Base-by-base conservation (phyloP, 179 eudicot genomes). In the Carnegiea gigantea region DNA sequence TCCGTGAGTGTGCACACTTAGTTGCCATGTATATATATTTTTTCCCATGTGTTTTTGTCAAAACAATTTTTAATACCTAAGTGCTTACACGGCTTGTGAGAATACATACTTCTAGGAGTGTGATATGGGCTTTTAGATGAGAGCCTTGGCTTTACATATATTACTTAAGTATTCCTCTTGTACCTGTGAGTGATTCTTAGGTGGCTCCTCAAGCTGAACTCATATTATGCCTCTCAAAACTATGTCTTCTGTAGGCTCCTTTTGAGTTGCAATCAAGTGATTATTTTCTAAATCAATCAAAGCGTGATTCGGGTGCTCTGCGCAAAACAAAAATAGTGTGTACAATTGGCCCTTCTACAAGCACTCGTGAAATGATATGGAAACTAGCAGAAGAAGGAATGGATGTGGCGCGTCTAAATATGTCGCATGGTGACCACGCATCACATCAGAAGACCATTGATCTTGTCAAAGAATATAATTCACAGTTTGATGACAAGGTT, bases 391-490 rank as follows among this genome's bases (percentile, higher is more conserved):
- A 97, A 86, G 83, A 90, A 79, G 99, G 99, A 75, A 97, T 97
- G 99, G 93, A 94, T 78, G 98, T 97, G 82, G 99, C 99, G 28
- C 97, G 98, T 43, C 84, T 97, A 62, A 97, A 97, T 86, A 97
- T 97, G 99, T 97, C 99, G 15, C 99, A 97, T 72, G 99, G 99
- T 67, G 97, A 97, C 81, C 99, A 97, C 88, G 90, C 95, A 17
- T 97, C 99, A 43, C 99, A 97, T 74, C 90, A 92, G 89, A 94
- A 97, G 86, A 93, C 97, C 40, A 92, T 97, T 82, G 97, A 97
- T 84, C 85, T 95, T 33, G 99, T 95, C 70, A 93, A 85, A 67
- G 98, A 95, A 84, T 97, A 97, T 85, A 95, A 95, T 86, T 89
- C 97, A 83, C 99, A 95, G 23, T 95, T 90, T 83, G 90, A 90